Conservation (phyloP, 2,329 filamentous ascomycete genomes). For the Ophidiomyces ophidiicola region DNA sequence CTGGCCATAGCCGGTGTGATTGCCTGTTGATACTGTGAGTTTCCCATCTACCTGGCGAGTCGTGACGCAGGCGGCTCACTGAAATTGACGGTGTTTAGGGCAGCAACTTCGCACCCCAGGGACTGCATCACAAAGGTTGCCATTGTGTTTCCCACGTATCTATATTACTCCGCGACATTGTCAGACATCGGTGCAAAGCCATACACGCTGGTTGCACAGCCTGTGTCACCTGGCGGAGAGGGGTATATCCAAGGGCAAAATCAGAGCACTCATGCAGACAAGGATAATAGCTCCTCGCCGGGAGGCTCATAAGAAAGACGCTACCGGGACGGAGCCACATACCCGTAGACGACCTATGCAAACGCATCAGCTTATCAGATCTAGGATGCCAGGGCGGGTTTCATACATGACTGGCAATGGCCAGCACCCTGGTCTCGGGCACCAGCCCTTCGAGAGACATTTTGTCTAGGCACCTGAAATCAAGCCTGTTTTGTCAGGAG, state of each 20-base stretch:
- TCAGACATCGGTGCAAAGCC: constrained; percentile 4
- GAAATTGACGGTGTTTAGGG: constrained; percentile 93
- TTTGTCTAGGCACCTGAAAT: not conserved
- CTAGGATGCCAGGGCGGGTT: constrained; percentile 13
- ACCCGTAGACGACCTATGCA: constrained; percentile 44
- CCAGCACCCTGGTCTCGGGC: constrained; percentile 60
- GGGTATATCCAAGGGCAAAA: too few species aligned
- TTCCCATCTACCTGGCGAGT: too few species aligned
- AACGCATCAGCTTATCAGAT: not conserved
- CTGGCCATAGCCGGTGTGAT: constrained; percentile 86
- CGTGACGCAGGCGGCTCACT: constrained; percentile 61
- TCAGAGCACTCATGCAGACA: not conserved
- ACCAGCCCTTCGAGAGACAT: constrained; percentile 33
- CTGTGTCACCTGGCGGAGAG: too few species aligned
- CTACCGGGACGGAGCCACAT: constrained; percentile 10
- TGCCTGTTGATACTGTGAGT: constrained; percentile 46
- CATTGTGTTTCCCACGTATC: constrained; percentile 97
- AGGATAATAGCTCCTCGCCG: not conserved
- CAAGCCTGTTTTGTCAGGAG: not conserved
- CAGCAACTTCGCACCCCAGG: constrained; percentile 83
- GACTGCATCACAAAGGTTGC: constrained; percentile 89
- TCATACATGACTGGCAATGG: constrained; percentile 89
- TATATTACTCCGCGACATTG: constrained; percentile 28
- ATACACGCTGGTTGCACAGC: too few species aligned
- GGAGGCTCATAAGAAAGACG: not conserved